phyloP scores from a whole-genome alignment of 805 yeast genomes.

The Teunomyces panamensis region DNA sequence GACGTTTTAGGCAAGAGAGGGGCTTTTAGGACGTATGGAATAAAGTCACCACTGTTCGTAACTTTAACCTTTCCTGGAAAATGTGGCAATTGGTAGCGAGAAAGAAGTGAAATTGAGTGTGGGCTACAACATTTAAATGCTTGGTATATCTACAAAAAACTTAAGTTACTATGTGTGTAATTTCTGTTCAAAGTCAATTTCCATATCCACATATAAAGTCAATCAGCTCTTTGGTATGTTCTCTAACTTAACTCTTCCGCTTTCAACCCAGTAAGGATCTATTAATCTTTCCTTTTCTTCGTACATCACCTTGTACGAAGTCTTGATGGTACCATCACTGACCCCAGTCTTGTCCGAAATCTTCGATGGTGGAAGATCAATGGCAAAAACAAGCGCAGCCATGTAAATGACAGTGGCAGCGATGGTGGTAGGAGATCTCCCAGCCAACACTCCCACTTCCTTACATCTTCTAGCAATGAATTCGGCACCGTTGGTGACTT shows the following conservation, averaged over 20 bases:
- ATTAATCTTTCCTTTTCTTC: conserved; percentile 64
- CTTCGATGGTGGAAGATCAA: conserved; percentile 68
- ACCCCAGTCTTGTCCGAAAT: conserved; percentile 94
- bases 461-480: conserved; percentile 85
- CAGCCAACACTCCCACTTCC: conserved; percentile 91
- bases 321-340: conserved; percentile 94
- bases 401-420: conserved; percentile 97
- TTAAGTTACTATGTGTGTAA: no score
- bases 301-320: conserved; percentile 78
- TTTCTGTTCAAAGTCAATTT: not conserved
- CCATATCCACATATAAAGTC: not conserved
- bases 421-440: conserved; percentile 94
- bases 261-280: conserved; percentile 73
- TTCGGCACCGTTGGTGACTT: conserved; percentile 89
- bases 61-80: no score
- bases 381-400: conserved; percentile 85
- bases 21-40: no score
- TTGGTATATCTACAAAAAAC: no score
- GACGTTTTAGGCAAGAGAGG: no score
- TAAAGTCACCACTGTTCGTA: no score
- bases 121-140: no score
- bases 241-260: conserved; percentile 60
- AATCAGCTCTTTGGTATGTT: conserved; percentile 28
- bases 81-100: no score
- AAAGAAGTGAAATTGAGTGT: no score